Percentiles rank a stretch among this genome's conserved stretches.
Conservation (phyloP, 2,329 filamentous ascomycete species). For the Didymella exigua region DNA sequence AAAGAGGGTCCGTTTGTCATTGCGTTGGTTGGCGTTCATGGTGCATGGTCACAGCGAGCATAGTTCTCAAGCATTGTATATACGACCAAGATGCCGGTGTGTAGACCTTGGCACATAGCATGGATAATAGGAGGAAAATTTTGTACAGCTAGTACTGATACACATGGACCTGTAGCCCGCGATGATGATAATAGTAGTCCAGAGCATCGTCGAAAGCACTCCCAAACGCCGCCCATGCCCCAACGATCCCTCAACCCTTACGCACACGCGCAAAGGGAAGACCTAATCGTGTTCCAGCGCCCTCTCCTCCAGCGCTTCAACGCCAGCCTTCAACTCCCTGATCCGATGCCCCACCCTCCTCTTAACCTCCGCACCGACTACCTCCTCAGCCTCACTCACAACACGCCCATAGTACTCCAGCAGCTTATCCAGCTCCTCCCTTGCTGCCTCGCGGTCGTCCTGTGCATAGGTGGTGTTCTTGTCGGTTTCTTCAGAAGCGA, state of each 20-base stretch:
- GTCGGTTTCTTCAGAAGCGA: conserved; percentile 58
- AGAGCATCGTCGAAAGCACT: neutral
- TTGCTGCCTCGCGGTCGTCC: conserved; percentile 59
- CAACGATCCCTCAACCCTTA: neutral
- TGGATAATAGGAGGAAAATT: neutral
- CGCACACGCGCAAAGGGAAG: neutral
- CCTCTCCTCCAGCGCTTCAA: conserved; percentile 58
- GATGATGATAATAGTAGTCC: neutral
- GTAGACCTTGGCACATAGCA: neutral
- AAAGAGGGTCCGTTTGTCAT: neutral
- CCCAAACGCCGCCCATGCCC: conserved; percentile 4
- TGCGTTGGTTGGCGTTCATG: neutral
- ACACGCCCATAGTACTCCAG: conserved; percentile 53
- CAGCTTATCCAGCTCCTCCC: conserved; percentile 58
- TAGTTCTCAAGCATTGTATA: neutral
- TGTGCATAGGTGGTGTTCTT: conserved; percentile 62
- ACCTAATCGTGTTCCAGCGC: conserved; percentile 55
- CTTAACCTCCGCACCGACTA: conserved; percentile 12
- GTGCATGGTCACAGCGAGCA: neutral
- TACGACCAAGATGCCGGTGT: neutral
- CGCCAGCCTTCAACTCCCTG: conserved; percentile 59
- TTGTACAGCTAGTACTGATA: conserved; percentile 9
- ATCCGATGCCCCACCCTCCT: conserved; percentile 48
- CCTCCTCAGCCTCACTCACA: conserved; percentile 10
- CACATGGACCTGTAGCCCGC: neutral